These are phyloP conservation scores for Colletotrichum lindemuthianum DNA, from an alignment of 2,329 filamentous ascomycete species.

Conservation along the genomic window DNA sequence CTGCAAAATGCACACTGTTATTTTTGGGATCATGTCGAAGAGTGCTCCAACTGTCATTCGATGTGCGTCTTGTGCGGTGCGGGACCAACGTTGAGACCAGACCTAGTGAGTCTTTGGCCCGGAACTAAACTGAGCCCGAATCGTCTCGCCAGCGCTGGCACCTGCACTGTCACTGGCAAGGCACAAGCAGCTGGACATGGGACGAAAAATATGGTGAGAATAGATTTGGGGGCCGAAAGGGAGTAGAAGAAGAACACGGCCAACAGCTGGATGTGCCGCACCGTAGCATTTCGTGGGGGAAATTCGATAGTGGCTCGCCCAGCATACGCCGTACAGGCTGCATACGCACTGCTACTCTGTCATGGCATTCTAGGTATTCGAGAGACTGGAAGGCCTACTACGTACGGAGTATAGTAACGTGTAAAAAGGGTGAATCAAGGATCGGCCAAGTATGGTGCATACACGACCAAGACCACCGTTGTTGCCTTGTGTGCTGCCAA, in stretches of 20 bases:
- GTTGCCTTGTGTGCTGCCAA: slow-evolving; percentile 1
- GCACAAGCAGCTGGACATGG: no score
- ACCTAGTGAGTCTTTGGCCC: background rate
- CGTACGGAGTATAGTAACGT: no score
- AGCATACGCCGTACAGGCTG: background rate
- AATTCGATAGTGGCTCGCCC: slow-evolving; percentile 16
- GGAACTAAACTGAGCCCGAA: background rate
- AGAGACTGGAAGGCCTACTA: no score
- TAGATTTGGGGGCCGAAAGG: background rate
- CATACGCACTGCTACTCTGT: background rate
- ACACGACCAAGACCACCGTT: slow-evolving; percentile 25
- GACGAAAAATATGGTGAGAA: no score
- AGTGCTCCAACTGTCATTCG: slow-evolving; percentile 25
- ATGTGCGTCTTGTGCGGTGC: background rate
- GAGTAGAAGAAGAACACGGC: background rate
- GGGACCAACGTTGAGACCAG: background rate
- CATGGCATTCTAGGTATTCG: no score
- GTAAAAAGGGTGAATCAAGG: background rate
- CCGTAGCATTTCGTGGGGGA: slow-evolving; percentile 33
- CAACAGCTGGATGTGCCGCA: slow-evolving; percentile 4
- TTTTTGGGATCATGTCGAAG: slow-evolving; percentile 13
- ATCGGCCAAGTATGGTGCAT: slow-evolving; percentile 24
- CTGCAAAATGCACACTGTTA: background rate
- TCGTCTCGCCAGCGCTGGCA: no score
- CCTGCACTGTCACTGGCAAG: no score